Evolutionary conservation across 305 asterid species (phyloP), one percentile per base, ranked within the genome.

Genomic region (Fraxinus paxiana): DNA sequence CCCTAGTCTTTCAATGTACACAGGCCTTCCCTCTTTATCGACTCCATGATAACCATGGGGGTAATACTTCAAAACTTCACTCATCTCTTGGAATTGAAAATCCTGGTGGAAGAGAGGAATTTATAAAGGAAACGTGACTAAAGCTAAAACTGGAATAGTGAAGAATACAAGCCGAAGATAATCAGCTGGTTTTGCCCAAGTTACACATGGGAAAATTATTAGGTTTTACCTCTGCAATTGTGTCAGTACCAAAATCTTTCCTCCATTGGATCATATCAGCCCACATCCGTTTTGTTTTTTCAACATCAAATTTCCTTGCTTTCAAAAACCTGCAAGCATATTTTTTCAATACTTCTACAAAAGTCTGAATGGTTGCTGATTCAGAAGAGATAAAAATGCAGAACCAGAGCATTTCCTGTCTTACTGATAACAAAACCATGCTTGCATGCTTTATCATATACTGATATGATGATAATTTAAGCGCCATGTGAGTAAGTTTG

Each of bases 1-100:
- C 81, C 99, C 99, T 20, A 96, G 86, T 87, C 98, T 92, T 91
- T 96, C 99, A 81, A 96, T 92, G 88, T 96, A 96, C 37, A 96
- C 83, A n/a, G 98, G 99, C 80, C 98, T 91, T 83, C 99, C 99
- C 51, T 92, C 95, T 87, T 90, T 96, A 86, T 96, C 99, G 70
- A 94, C 91, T 46, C 99, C 99, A 86, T 96, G 99, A 89, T 92
- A 89, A 34, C 99, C 99, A 82, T 96, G 99, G 77, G 99, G 99
- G 76, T 96, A 96, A 85, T 93, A 92, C 70, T 88, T 91, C 85
- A 93, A 80, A 82, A 96, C 99, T 77, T 96, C 98, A 85, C 88
- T 82, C 81, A 94, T 28, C 89, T 96, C 99, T 78, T 88, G 79
- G 83, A 88, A 96, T 72, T 91, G 97, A 86, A 96, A 96, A 73